Percentiles rank a stretch among this genome's conserved stretches.
Evolutionary conservation across 192 early-diverging fungal species (phyloP).

Genomic region (Geranomyces michiganensis): DNA sequence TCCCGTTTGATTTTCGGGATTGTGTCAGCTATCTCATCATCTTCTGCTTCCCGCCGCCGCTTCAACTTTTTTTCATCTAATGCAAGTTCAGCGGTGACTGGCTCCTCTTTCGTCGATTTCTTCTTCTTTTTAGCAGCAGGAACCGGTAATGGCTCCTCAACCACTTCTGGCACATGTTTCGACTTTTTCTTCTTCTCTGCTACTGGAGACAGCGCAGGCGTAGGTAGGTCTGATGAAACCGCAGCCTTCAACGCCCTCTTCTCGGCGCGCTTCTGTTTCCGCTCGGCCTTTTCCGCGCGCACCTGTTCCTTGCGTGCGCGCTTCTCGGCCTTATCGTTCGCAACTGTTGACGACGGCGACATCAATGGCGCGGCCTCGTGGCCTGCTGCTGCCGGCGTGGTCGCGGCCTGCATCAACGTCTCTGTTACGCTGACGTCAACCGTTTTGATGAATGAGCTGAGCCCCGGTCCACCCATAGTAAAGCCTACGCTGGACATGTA

Average conservation of each 20-base stretch:
- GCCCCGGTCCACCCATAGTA: conserved; percentile 11
- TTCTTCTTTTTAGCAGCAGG: conserved; percentile 29
- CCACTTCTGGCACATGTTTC: conserved; percentile 7
- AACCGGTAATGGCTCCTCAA: conserved; percentile 10
- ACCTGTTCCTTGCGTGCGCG: conserved; percentile 23
- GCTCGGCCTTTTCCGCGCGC: conserved; percentile 40
- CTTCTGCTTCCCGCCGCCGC: conserved; percentile 37
- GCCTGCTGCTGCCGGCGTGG: conserved; percentile 9
- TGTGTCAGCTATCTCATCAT: conserved; percentile 28
- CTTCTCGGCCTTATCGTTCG: conserved; percentile 19
- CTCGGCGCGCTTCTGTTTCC: neutral
- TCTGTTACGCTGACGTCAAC: conserved; percentile 17
- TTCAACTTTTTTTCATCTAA: conserved; percentile 29
- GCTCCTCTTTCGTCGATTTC: conserved; percentile 13
- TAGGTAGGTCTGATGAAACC: neutral
- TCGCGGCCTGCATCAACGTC: conserved; percentile 20
- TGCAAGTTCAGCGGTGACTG: conserved; percentile 5
- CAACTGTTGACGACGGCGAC: neutral
- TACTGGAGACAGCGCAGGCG: neutral
- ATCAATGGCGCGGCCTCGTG: neutral
- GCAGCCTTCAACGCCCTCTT: neutral
- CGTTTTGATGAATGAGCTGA: neutral
- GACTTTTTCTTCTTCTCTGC: conserved; percentile 6
- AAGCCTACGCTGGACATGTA: conserved; percentile 8
- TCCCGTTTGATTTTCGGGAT: conserved; percentile 42